Conservation (phyloP, 2,329 filamentous ascomycete species). For the Trichoderma harzianum region DNA sequence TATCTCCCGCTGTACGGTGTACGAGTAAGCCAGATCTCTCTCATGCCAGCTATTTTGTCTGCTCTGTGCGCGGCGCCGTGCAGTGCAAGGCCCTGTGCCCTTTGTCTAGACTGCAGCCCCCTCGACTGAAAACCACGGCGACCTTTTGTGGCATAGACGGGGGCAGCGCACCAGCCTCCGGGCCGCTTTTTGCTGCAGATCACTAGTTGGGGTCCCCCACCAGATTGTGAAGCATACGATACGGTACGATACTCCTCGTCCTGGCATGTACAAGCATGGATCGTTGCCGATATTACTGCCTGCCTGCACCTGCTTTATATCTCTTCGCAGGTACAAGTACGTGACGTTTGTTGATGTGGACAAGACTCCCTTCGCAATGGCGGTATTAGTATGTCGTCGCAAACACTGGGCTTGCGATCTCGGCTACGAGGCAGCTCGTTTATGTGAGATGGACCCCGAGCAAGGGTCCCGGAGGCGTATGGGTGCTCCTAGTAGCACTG, state of each 20-base stretch:
- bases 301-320: not conserved
- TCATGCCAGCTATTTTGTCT: not conserved
- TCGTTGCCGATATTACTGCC: not conserved
- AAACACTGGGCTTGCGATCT: not conserved
- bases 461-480: not conserved
- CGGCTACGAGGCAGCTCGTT: conserved; percentile 3
- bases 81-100: not conserved
- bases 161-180: conserved; percentile 14
- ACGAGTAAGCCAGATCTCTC: not conserved
- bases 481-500: not conserved
- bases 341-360: not conserved
- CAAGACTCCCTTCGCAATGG: not conserved
- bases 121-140: conserved; percentile 17
- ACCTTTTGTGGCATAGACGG: conserved; percentile 7
- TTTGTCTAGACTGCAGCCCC: not conserved
- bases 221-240: not conserved
- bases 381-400: not conserved
- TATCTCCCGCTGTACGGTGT: not conserved
- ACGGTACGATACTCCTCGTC: not conserved
- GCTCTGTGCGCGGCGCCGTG: not conserved
- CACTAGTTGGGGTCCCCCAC: conserved; percentile 9
- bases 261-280: not conserved
- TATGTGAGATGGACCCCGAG: conserved; percentile 2
- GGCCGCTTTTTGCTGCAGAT: conserved; percentile 18
- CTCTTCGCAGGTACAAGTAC: not conserved